These are phyloP conservation scores for Phialophora verrucosa DNA, from an alignment of 2,329 filamentous ascomycete genomes.

Conservation along the genomic window DNA sequence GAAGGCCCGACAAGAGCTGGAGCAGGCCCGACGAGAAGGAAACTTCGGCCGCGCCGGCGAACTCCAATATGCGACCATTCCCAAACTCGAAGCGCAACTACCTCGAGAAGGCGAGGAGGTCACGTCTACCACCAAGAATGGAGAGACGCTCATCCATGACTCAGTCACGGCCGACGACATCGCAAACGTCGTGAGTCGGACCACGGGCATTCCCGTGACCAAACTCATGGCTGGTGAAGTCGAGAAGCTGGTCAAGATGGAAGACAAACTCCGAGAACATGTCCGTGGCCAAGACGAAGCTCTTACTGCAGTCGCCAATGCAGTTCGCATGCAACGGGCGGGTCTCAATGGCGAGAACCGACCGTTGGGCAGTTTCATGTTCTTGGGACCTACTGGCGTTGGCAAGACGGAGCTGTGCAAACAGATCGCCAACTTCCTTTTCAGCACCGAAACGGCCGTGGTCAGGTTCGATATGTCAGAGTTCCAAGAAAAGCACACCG, in stretches of 20 bases:
- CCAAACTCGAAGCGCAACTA: constrained; percentile 76
- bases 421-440: constrained; percentile 90
- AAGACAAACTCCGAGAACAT: constrained; percentile 80
- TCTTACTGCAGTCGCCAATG: constrained; percentile 85
- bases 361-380: constrained; percentile 94
- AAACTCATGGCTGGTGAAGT: constrained; percentile 93
- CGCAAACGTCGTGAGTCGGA: constrained; percentile 84
- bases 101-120: constrained; percentile 69
- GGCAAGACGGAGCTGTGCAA: constrained; percentile 98
- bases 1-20: constrained; percentile 80
- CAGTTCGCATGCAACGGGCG: constrained; percentile 90
- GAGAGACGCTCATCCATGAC: constrained; percentile 79
- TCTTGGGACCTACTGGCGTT: constrained; percentile 93
- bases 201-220: constrained; percentile 89
- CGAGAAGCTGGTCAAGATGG: constrained; percentile 95
- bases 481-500: constrained; percentile 96
- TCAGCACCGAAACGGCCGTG: constrained; percentile 88
- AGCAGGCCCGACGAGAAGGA: constrained; percentile 83
- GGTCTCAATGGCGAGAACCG: constrained; percentile 90
- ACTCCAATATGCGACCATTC: constrained; percentile 85
- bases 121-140: constrained; percentile 46
- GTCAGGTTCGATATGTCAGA: constrained; percentile 97
- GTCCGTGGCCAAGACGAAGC: constrained; percentile 95
- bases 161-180: constrained; percentile 96
- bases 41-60: constrained; percentile 92